Base-by-base conservation (phyloP, 352 stramenopile genomes). In the Phytopythium ostracodes region DNA sequence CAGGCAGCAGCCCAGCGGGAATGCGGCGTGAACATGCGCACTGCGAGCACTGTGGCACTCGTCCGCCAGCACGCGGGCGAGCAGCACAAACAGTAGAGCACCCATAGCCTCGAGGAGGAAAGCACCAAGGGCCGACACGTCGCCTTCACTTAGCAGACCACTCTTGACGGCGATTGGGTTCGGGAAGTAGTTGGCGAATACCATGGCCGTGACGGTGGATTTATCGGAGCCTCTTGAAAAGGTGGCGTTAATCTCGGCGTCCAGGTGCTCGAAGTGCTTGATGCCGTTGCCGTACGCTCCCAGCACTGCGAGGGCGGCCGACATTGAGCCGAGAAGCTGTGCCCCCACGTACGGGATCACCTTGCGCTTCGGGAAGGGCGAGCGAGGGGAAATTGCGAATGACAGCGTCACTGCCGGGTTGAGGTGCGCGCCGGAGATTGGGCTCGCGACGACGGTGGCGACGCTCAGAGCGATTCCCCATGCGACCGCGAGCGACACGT, bases 121-220 rank as follows among this genome's bases (percentile, higher is more conserved):
- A 0, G 83, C 81, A 22, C 67, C 63, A 4, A 57, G 11, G 20
- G 66, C 59, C 1, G 80, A 78, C 18, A 87, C 66, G 24, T 82
- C 75, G 22, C 54, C 27, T n/a, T 63, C 55, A 1, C 50, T 31
- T 49, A 75, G 66, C 29, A 62, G 40, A 2, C 56, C 59, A 17
- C 18, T 22, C 33, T 24, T 38, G 18, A 52, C 49, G 8, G 59
- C 62, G 56, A 53, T 25, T 42, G 20, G 52, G 27, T 89, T 83
- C 3, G 75, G 78, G 31, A 86, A 94, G 56, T 91, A 94, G 35
- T 81, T 72, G 47, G 81, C 71, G 63, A 96, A 92, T 6, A 72
- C 67, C 65, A 79, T 74, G 15, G 83, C 85, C 20, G 84, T 88
- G 49, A 83, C 66, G n/a, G 81, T 69, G 29, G 70, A 87, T 11